phyloP scores from a whole-genome alignment of 2,329 filamentous ascomycete genomes.

The Calonectria hongkongensis region DNA sequence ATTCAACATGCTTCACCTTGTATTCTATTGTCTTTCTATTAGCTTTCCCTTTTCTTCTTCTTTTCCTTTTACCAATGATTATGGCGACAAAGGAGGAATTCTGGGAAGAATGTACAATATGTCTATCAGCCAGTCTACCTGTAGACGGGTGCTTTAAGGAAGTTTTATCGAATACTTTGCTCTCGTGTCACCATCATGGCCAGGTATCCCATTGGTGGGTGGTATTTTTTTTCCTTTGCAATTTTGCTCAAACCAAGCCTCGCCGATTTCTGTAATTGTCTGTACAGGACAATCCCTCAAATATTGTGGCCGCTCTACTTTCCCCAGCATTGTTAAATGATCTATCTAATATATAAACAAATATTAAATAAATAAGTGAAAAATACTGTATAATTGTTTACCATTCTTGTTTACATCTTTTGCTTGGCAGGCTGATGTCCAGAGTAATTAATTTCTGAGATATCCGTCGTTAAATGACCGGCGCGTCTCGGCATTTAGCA shows the following conservation, averaged over 20 bases:
- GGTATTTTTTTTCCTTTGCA: not conserved
- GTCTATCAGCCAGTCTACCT: not conserved
- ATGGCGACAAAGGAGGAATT: slow-evolving; percentile 13
- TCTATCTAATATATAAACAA: no score
- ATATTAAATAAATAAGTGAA: no score
- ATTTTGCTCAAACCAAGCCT: not conserved
- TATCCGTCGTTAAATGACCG: slow-evolving; percentile 10
- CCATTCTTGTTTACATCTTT: no score
- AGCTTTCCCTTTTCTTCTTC: slow-evolving; percentile 28
- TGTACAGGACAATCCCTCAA: no score
- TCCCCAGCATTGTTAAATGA: no score
- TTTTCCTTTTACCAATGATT: not conserved
- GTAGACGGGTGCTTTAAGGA: not conserved
- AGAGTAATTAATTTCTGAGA: no score
- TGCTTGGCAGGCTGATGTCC: no score
- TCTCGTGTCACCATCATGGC: no score
- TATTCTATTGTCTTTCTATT: slow-evolving; percentile 22
- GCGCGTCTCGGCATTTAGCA: slow-evolving; percentile 28
- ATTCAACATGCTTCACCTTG: not conserved
- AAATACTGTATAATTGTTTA: no score
- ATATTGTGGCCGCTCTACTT: no score
- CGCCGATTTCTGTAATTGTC: not conserved
- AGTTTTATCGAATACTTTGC: not conserved
- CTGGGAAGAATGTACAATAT: slow-evolving; percentile 26
- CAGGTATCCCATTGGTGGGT: not conserved